These are phyloP conservation scores for Hemisphaericaspora nanyangensis DNA, from an alignment of 805 yeast genomes.

Conservation along the genomic window DNA sequence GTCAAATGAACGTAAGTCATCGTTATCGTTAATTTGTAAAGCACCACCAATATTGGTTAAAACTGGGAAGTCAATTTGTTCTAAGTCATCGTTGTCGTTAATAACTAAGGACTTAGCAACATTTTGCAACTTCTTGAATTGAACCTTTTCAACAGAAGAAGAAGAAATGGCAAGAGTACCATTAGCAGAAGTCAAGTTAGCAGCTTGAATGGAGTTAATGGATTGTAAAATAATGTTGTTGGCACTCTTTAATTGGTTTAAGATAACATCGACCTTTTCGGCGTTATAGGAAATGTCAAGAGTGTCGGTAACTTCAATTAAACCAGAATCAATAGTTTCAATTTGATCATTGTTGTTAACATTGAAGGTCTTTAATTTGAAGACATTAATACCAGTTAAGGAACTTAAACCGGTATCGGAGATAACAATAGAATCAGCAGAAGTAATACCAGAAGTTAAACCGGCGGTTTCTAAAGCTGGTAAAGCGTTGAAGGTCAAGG, in stretches of 20 bases:
- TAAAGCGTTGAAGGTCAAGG: constrained; percentile 75
- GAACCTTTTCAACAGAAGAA: constrained; percentile 59
- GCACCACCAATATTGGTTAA: constrained; percentile 88
- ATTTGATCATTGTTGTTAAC: constrained; percentile 89
- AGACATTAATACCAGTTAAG: constrained; percentile 61
- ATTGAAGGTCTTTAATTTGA: constrained; percentile 51
- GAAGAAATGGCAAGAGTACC: constrained; percentile 78
- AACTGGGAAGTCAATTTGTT: constrained; percentile 61
- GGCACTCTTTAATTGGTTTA: constrained; percentile 76
- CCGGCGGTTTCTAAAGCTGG: constrained; percentile 75
- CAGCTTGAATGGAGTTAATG: constrained; percentile 68
- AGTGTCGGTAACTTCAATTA: constrained; percentile 68
- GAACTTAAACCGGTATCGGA: constrained; percentile 71
- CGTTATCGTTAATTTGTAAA: constrained; percentile 83
- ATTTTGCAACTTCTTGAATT: constrained; percentile 49
- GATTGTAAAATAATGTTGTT: constrained; percentile 84
- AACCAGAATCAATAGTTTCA: constrained; percentile 64
- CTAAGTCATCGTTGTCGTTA: constrained; percentile 68
- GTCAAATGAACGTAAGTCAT: constrained; percentile 56
- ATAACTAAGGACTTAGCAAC: constrained; percentile 83
- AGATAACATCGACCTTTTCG: constrained; percentile 62
- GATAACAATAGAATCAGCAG: constrained; percentile 65
- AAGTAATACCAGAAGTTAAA: constrained; percentile 65
- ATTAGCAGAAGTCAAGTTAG: constrained; percentile 67
- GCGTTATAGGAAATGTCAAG: constrained; percentile 86